phyloP scores from a whole-genome alignment of 2,329 filamentous ascomycete species.

The Hypoxylon sp. region DNA sequence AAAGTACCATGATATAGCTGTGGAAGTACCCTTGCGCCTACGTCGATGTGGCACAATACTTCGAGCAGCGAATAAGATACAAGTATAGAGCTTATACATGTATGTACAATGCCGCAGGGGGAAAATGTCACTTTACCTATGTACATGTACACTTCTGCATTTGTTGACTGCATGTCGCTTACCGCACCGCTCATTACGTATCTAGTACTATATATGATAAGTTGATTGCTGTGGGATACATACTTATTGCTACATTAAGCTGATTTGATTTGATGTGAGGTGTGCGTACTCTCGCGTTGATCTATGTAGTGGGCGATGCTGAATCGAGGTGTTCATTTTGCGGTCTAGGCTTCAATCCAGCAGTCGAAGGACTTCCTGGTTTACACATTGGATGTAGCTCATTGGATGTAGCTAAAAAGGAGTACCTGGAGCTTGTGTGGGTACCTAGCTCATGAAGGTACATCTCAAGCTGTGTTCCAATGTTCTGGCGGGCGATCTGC shows the following conservation, averaged over 20 bases:
- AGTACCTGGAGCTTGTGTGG: background rate
- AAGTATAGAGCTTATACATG: background rate
- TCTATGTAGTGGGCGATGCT: background rate
- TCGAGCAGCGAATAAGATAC: conserved; percentile 16
- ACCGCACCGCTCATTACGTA: conserved; percentile 16
- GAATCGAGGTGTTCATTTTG: background rate
- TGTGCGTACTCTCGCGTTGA: background rate
- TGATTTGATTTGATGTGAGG: background rate
- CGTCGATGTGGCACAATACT: conserved; percentile 19
- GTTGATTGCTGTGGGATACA: background rate
- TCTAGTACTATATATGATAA: background rate
- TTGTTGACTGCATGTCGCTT: conserved; percentile 29
- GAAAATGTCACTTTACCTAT: background rate
- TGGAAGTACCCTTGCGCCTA: conserved; percentile 3
- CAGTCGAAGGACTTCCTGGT: background rate
- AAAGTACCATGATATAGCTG: conserved; percentile 1
- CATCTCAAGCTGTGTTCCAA: conserved; percentile 15
- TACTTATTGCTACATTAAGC: background rate
- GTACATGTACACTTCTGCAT: background rate
- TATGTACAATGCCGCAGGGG: background rate
- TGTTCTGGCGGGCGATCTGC: conserved; percentile 32
- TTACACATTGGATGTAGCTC: too few species aligned
- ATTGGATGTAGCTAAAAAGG: conserved; percentile 4
- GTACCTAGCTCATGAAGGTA: conserved; percentile 2
- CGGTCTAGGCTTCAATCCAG: conserved; percentile 6